These are phyloP conservation scores for Allomyces macrogynus DNA, from an alignment of 192 early-diverging fungal species.

Conservation along the genomic window DNA sequence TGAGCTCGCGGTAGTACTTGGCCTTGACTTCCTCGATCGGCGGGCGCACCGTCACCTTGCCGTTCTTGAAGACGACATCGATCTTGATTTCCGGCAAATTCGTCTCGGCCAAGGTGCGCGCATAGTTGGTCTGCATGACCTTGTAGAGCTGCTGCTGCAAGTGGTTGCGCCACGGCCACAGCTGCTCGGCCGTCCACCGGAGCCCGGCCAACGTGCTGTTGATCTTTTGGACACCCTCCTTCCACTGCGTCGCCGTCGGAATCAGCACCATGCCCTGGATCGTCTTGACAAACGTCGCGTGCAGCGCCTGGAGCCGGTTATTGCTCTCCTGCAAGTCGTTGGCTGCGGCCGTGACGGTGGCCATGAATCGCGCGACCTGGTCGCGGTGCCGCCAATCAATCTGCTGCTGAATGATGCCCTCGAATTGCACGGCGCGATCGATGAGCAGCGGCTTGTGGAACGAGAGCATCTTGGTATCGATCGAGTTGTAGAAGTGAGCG, in stretches of 20 bases:
- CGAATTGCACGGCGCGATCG: conserved; percentile 26
- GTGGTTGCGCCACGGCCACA: conserved; percentile 28
- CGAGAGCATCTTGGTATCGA: conserved; percentile 36
- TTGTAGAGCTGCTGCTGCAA: conserved; percentile 39
- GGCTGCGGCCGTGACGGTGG: conserved; percentile 17
- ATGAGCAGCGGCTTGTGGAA: conserved; percentile 33
- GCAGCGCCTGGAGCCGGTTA: conserved; percentile 19
- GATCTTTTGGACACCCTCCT: conserved; percentile 23
- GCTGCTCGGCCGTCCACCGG: conserved; percentile 16
- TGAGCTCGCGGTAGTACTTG: conserved; percentile 43
- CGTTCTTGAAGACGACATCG: conserved; percentile 31
- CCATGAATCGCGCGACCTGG: conserved; percentile 24
- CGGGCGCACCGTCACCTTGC: conserved; percentile 29
- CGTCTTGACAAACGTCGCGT: conserved; percentile 18
- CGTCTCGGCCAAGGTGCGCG: conserved; percentile 24
- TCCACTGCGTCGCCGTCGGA: conserved; percentile 30
- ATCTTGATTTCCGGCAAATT: conserved; percentile 31
- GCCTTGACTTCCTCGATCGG: conserved; percentile 35
- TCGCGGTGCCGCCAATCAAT: conserved; percentile 18
- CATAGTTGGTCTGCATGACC: conserved; percentile 29
- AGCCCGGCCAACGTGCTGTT: conserved; percentile 11
- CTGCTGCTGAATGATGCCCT: conserved; percentile 21
- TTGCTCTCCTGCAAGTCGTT: conserved; percentile 23
- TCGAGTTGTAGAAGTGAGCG: conserved; percentile 40
- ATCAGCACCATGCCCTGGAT: conserved; percentile 17